These are phyloP conservation scores for Dothideomycetes sp. DNA, from an alignment of 2,329 filamentous ascomycete species.

Conservation along the genomic window DNA sequence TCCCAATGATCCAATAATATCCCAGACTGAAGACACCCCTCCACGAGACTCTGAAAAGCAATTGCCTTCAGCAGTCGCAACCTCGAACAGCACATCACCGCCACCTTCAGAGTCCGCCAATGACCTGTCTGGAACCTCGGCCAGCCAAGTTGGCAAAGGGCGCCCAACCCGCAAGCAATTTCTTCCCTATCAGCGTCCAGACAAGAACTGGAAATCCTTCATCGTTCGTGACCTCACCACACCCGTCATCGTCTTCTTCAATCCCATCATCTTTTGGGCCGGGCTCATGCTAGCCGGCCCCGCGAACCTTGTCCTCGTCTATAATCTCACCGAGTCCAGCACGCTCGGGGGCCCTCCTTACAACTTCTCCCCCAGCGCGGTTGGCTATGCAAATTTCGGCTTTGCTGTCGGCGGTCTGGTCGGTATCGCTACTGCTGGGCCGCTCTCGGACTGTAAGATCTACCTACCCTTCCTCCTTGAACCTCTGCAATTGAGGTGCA, in stretches of 20 bases:
- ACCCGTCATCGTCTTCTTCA: constrained; percentile 32
- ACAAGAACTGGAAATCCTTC: constrained; percentile 29
- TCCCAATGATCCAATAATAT: no score
- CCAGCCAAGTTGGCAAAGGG: constrained; percentile 20
- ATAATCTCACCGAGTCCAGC: constrained; percentile 40
- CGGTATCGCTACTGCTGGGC: constrained; percentile 39
- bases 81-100: no score
- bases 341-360: constrained; percentile 32
- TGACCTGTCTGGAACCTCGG: background rate
- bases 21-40: no score
- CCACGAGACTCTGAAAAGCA: no score
- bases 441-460: constrained; percentile 36
- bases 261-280: constrained; percentile 32
- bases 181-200: constrained; percentile 24
- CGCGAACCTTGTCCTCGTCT: constrained; percentile 33
- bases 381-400: constrained; percentile 41
- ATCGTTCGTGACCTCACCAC: constrained; percentile 29
- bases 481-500: background rate
- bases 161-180: constrained; percentile 29
- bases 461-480: background rate
- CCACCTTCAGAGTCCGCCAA: background rate
- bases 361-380: constrained; percentile 29
- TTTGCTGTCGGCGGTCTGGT: constrained; percentile 31
- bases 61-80: no score
- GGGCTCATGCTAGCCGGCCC: constrained; percentile 23